These are phyloP conservation scores for Fusarium multiceps DNA, from an alignment of 2,329 filamentous ascomycete genomes.

Conservation along the genomic window DNA sequence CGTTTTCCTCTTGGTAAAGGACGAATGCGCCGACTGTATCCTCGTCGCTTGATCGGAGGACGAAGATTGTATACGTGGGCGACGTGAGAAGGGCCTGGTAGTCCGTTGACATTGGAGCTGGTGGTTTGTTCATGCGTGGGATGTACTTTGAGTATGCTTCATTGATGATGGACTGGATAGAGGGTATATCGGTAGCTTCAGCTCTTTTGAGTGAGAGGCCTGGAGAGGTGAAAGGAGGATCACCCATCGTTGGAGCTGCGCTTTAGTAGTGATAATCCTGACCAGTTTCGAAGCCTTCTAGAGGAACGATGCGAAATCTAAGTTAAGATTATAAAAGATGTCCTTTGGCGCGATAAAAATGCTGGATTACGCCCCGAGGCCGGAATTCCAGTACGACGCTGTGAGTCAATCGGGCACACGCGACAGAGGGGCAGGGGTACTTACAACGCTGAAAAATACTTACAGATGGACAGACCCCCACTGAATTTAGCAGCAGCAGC, in stretches of 20 bases:
- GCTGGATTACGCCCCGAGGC: neutral
- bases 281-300: neutral
- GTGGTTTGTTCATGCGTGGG: slow-evolving; percentile 50
- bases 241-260: neutral
- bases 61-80: slow-evolving; percentile 42
- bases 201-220: slow-evolving; percentile 6
- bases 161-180: slow-evolving; percentile 47
- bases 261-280: neutral
- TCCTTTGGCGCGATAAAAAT: neutral
- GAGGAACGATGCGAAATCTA: neutral
- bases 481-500: neutral
- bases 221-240: neutral
- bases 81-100: slow-evolving; percentile 47
- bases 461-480: neutral
- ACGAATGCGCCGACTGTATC: slow-evolving; percentile 48
- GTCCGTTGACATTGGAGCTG: slow-evolving; percentile 53
- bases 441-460: neutral
- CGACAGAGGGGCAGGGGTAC: neutral
- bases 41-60: slow-evolving; percentile 32
- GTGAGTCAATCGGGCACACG: neutral
- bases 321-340: neutral
- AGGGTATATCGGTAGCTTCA: slow-evolving; percentile 38
- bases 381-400: neutral
- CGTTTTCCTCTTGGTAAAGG: slow-evolving; percentile 22
- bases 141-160: slow-evolving; percentile 51